A percentile compares a stretch with the other conserved stretches of the same genome.
Evolutionary conservation across 495 filamentous ascomycete genomes (phyloP).

Genomic region (Cercophora scortea): DNA sequence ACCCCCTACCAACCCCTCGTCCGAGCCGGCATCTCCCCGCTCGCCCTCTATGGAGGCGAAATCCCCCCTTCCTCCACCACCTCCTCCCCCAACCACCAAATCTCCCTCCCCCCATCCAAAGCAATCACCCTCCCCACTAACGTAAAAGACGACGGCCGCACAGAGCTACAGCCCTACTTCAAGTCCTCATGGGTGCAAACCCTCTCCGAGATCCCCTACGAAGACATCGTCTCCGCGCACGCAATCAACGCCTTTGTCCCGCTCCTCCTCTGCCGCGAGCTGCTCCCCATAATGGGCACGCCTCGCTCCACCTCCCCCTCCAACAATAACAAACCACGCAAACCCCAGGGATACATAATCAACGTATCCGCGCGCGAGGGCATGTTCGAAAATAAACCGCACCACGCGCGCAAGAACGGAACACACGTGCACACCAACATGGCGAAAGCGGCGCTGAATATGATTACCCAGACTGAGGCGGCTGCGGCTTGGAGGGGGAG

Average conservation of each 20-base stretch:
- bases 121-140: not conserved
- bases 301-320: not conserved
- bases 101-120: not conserved
- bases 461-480: constrained; percentile 30
- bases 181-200: constrained; percentile 39
- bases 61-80: not conserved
- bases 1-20: constrained; percentile 8
- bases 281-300: constrained; percentile 34
- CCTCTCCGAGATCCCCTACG: constrained; percentile 38
- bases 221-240: constrained; percentile 40
- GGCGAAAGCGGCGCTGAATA: constrained; percentile 44
- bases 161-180: constrained; percentile 6
- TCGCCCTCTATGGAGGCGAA: constrained; percentile 6
- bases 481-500: constrained; percentile 24
- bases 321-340: not conserved
- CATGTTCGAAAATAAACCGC: constrained; percentile 24
- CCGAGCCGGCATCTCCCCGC: constrained; percentile 10
- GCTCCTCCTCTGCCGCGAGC: constrained; percentile 37
- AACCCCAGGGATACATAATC: constrained; percentile 31
- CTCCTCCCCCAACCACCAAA: not conserved
- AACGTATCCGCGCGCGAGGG: constrained; percentile 43
- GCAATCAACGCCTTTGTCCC: constrained; percentile 42
- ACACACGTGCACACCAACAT: constrained; percentile 43
- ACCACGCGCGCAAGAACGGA: constrained; percentile 24
- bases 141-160: constrained; percentile 6